These are phyloP conservation scores for Boletus reticuloceps DNA, from an alignment of 768 basidiomycete genomes.

Conservation along the genomic window DNA sequence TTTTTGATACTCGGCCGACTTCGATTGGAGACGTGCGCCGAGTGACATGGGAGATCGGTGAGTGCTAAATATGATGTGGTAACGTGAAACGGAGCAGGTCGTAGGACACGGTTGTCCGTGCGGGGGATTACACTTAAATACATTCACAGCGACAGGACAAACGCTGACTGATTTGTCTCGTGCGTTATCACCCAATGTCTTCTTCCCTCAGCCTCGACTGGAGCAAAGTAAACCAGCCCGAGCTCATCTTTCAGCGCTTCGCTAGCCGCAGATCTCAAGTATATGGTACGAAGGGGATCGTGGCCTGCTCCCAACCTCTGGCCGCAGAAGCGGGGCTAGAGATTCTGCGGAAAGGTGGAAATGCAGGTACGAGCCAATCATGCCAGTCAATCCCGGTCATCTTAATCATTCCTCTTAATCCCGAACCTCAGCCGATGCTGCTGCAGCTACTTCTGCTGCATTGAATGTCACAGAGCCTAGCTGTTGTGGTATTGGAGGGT, in stretches of 20 bases:
- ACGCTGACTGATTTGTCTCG: not conserved
- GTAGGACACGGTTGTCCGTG: slow-evolving; percentile 9
- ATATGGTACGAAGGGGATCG: slow-evolving; percentile 83
- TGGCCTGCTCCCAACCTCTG: slow-evolving; percentile 87
- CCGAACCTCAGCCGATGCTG: slow-evolving; percentile 70
- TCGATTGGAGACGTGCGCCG: slow-evolving; percentile 59
- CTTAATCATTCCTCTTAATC: not conserved
- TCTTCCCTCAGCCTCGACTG: slow-evolving; percentile 44
- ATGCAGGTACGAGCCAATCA: slow-evolving; percentile 71
- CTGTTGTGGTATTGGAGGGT: slow-evolving; percentile 93
- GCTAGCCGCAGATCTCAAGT: slow-evolving; percentile 84
- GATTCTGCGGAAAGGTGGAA: slow-evolving; percentile 89
- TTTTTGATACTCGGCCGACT: slow-evolving; percentile 76
- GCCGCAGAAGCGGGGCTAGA: slow-evolving; percentile 91
- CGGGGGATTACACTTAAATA: not conserved
- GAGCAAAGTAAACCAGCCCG: slow-evolving; percentile 64
- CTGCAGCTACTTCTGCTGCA: slow-evolving; percentile 90
- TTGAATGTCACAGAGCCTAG: slow-evolving; percentile 90
- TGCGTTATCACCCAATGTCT: slow-evolving; percentile 19
- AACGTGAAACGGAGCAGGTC: slow-evolving; percentile 6
- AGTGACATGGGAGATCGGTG: slow-evolving; percentile 46
- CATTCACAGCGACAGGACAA: not conserved
- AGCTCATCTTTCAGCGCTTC: slow-evolving; percentile 66
- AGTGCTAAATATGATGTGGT: slow-evolving; percentile 1
- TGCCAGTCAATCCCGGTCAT: not conserved